Percentiles rank a stretch among this genome's conserved stretches.
Evolutionary conservation across 257 asterid genomes (phyloP).

Genomic region (Solanum medicagineum): DNA sequence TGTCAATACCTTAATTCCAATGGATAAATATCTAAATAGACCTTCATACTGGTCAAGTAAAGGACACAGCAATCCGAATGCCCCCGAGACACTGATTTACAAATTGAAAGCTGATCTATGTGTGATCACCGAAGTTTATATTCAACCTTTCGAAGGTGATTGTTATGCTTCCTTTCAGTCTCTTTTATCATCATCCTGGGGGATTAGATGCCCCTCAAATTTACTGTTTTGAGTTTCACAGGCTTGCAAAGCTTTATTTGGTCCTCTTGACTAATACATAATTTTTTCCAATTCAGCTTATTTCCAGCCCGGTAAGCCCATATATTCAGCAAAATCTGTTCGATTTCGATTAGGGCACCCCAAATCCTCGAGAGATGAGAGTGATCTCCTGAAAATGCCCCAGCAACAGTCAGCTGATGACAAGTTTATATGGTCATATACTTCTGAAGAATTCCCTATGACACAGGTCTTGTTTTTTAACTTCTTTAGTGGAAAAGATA

Average conservation of each 20-base stretch:
- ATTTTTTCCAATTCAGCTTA: conserved; percentile 34
- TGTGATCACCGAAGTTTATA: conserved; percentile 52
- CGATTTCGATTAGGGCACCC: conserved; percentile 62
- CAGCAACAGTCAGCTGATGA: conserved; percentile 47
- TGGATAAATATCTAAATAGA: conserved; percentile 32
- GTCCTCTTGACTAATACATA: not conserved
- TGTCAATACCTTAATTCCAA: conserved; percentile 51
- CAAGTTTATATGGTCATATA: conserved; percentile 69
- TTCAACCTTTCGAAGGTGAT: conserved; percentile 81
- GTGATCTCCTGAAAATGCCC: conserved; percentile 15
- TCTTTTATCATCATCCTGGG: not conserved
- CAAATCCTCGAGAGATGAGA: conserved; percentile 21
- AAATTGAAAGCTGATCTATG: conserved; percentile 51
- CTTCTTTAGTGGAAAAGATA: not conserved
- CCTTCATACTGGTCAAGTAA: conserved; percentile 87
- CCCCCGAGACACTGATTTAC: conserved; percentile 67
- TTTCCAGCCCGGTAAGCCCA: conserved; percentile 50
- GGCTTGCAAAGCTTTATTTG: not conserved
- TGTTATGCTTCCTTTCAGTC: not conserved
- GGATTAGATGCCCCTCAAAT: not conserved
- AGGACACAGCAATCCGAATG: conserved; percentile 59
- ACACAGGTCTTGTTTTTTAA: conserved; percentile 30
- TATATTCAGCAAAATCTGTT: conserved; percentile 63
- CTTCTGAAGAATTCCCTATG: conserved; percentile 65
- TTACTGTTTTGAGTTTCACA: not conserved